Evolutionary conservation across 441 rosid genomes (phyloP).

Genomic region (Corymbia citriodora): DNA sequence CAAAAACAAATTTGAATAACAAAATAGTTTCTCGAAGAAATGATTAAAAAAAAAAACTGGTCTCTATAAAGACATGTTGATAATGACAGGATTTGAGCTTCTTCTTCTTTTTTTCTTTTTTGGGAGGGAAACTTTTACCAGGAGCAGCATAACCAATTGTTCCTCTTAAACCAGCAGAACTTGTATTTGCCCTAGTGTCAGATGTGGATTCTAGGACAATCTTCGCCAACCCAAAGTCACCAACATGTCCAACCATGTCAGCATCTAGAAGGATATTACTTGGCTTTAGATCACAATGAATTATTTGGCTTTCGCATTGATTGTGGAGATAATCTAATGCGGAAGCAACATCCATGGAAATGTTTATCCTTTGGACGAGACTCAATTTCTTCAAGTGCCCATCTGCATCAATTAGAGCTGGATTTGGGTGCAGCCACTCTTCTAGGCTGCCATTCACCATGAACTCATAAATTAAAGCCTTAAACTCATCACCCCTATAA

Average conservation of each 20-base stretch:
- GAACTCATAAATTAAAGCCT: background rate
- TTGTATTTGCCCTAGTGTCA: background rate
- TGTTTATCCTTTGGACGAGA: background rate
- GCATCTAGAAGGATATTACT: background rate
- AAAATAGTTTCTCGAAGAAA: background rate
- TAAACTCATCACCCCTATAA: background rate
- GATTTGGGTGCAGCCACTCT: background rate
- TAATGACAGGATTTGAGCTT: background rate
- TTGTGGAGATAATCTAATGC: background rate
- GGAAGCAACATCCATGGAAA: background rate
- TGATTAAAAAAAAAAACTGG: background rate
- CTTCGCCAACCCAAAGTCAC: background rate
- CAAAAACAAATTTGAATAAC: background rate
- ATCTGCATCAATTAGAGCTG: background rate
- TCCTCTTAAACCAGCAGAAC: background rate
- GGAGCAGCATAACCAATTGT: background rate
- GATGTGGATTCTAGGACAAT: background rate
- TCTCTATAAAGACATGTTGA: background rate
- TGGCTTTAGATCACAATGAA: background rate
- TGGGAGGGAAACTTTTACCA: background rate
- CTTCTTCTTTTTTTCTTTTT: too few species aligned
- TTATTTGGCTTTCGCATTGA: background rate
- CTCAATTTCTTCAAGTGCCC: background rate
- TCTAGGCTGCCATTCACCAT: background rate
- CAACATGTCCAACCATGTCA: background rate